phyloP scores from a whole-genome alignment of 495 filamentous ascomycete species.

The Xylaria telfairii region DNA sequence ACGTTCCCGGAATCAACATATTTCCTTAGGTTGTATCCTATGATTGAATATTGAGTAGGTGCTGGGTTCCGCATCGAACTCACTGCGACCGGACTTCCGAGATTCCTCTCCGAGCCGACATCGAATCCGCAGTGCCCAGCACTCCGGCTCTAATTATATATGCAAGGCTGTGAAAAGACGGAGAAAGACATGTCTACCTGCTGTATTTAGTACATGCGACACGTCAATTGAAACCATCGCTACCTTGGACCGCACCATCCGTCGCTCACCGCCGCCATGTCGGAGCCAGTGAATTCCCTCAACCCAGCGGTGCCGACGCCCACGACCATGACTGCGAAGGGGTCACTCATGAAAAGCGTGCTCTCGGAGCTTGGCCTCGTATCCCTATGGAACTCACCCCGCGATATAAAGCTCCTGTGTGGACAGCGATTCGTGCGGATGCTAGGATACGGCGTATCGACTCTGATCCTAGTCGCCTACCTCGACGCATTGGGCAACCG shows the following conservation, averaged over 20 bases:
- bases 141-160: neutral
- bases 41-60: neutral
- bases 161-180: neutral
- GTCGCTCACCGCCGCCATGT: neutral
- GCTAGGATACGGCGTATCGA: conserved; percentile 50
- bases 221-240: neutral
- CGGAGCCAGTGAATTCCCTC: neutral
- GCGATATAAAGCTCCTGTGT: conserved; percentile 75
- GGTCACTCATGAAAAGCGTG: neutral
- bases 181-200: neutral
- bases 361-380: conserved; percentile 43
- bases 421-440: conserved; percentile 70
- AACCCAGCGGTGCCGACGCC: neutral
- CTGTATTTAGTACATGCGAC: neutral
- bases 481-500: conserved; percentile 67
- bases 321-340: neutral
- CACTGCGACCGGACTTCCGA: conserved; percentile 9
- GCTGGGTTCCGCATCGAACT: neutral
- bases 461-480: conserved; percentile 51
- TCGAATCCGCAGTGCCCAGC: neutral
- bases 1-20: neutral
- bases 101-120: conserved; percentile 1
- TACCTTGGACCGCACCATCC: neutral
- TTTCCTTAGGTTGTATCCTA: neutral
- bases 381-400: conserved; percentile 54